These are phyloP conservation scores for Starmerella floricola DNA, from an alignment of 805 yeast species.

Conservation along the genomic window DNA sequence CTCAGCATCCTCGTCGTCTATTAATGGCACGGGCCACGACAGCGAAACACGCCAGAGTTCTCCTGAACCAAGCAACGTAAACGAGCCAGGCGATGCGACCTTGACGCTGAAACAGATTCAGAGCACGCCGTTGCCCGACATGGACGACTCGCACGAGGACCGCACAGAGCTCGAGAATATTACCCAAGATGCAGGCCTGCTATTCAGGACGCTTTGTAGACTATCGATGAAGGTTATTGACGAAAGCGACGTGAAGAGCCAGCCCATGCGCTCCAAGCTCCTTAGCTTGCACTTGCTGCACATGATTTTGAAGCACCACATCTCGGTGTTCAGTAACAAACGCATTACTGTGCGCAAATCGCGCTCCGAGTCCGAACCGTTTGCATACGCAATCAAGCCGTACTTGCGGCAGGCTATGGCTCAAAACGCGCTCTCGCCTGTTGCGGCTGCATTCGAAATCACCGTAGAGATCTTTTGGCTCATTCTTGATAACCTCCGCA, in stretches of 20 bases:
- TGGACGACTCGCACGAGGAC: constrained; percentile 31
- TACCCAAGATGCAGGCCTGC: constrained; percentile 81
- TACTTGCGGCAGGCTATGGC: constrained; percentile 72
- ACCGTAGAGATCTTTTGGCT: constrained; percentile 91
- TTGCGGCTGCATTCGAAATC: constrained; percentile 84
- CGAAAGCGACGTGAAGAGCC: constrained; percentile 59
- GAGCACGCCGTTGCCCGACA: constrained; percentile 20
- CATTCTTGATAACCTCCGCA: constrained; percentile 65
- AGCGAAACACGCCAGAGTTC: not conserved
- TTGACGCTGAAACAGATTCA: constrained; percentile 23
- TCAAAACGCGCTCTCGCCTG: constrained; percentile 82
- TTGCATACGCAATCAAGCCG: constrained; percentile 72
- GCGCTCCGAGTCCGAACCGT: constrained; percentile 31
- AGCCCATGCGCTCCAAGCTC: constrained; percentile 81
- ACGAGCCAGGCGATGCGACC: constrained; percentile 4
- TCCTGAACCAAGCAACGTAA: no score
- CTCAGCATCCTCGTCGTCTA: not conserved
- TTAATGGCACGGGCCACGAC: not conserved
- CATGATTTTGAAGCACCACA: constrained; percentile 71
- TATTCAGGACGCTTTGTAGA: constrained; percentile 91
- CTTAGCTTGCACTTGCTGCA: constrained; percentile 80
- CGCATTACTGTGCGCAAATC: constrained; percentile 22
- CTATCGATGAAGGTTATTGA: constrained; percentile 78
- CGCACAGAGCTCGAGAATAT: constrained; percentile 51
- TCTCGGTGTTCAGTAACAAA: constrained; percentile 55